phyloP scores from a whole-genome alignment of 495 filamentous ascomycete species.

The Durotheca rogersii region DNA sequence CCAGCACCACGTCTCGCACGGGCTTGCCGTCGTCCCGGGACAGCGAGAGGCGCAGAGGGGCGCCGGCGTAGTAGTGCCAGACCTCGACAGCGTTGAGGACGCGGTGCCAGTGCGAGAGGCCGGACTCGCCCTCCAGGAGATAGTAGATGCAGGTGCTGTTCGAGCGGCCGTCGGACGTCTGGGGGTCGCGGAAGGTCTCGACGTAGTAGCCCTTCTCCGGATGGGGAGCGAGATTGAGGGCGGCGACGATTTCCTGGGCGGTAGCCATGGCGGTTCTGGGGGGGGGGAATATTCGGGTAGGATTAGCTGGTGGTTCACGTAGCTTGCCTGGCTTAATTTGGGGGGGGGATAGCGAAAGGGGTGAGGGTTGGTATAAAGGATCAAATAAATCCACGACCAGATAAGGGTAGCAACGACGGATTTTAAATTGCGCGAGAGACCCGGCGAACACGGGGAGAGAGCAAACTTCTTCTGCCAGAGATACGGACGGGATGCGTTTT shows the following conservation, averaged over 20 bases:
- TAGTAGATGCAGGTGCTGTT: slow-evolving; percentile 52
- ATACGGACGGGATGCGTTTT: no score
- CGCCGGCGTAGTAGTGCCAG: slow-evolving; percentile 53
- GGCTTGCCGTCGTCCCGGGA: slow-evolving; percentile 38
- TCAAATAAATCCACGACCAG: no score
- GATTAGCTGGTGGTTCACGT: no score
- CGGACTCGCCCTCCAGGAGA: slow-evolving; percentile 45
- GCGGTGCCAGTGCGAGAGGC: slow-evolving; percentile 50
- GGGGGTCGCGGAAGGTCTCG: slow-evolving; percentile 46
- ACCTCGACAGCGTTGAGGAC: slow-evolving; percentile 46
- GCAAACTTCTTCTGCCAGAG: no score
- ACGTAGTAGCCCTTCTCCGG: slow-evolving; percentile 48
- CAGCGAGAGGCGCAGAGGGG: slow-evolving; percentile 44
- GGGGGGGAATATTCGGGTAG: no score
- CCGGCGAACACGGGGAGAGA: no score
- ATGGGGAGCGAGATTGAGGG: slow-evolving; percentile 42
- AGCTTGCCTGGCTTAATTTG: no score
- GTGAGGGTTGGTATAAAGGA: no score
- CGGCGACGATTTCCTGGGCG: slow-evolving; percentile 40
- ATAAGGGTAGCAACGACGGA: no score
- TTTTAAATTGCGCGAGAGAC: no score
- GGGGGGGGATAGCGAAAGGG: no score
- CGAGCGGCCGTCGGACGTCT: slow-evolving; percentile 27
- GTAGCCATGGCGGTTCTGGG: slow-evolving; percentile 8
- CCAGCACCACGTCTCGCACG: slow-evolving; percentile 35